Base-by-base conservation (phyloP, 768 basidiomycete species). In the Rhodotorula graminis region DNA sequence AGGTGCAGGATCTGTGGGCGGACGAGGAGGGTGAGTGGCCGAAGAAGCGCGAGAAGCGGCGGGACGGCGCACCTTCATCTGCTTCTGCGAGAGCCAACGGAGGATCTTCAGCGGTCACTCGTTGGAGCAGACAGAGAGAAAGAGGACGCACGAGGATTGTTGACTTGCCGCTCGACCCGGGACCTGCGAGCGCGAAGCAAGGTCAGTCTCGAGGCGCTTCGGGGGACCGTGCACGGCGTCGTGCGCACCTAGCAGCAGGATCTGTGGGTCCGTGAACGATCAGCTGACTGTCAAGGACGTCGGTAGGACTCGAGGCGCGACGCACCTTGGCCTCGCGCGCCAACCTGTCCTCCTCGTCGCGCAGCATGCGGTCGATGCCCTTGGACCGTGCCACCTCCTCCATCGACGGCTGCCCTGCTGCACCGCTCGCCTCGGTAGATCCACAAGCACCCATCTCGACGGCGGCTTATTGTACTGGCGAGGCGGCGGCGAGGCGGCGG, bases 1-100 rank as follows among this genome's bases (percentile, higher is more conserved):
- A 87, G 86, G 82, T 98, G 94, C 62, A 99, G 96, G 52, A 96
- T 84, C 90, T 93, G 76, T 61, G 40, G 18, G 52, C 57, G 21
- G 11, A 15, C 37, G 31, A 52, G 23, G 16, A 25, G 33, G 15
- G 6, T 14, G 18, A 37, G 12, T 10, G 9, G 50, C 2, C 11
- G 16, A 29, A 14, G 15, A 15, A 15, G n/a, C 53, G n/a, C 15
- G 15, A 14, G 53, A 11, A 29, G 44, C 44, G 44, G 7, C 44
- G 25, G 9, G 21, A 42, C 4, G 7, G 21, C 71, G 40, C 44
- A 73, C 77, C 67, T 78, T 77, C 75, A 79, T 75, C 47, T 75
- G 74, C 29, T 75, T 75, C 74, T 75, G 70, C 46, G 29, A 14
- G 29, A n/a, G n/a, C n/a, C n/a, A n/a, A n/a, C n/a, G n/a, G n/a